Evolutionary conservation across 495 filamentous ascomycete genomes (phyloP).

Genomic region (Aspergillus leporis): DNA sequence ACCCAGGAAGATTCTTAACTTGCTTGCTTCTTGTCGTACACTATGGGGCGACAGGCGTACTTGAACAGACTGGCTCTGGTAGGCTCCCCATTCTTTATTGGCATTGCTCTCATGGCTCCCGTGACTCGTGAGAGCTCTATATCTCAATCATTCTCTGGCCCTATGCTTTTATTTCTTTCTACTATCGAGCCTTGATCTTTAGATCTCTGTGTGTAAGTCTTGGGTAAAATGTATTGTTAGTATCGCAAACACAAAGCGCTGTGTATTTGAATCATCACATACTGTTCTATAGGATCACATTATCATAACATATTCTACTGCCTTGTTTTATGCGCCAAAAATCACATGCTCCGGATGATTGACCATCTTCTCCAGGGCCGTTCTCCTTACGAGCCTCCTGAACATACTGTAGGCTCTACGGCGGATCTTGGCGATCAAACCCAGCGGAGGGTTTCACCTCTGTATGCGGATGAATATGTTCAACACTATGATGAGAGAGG

Average conservation of each 20-base stretch:
- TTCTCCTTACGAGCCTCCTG: slow-evolving; percentile 69
- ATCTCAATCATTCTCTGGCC: background rate
- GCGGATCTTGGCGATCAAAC: slow-evolving; percentile 22
- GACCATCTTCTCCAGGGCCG: slow-evolving; percentile 53
- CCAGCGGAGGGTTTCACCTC: slow-evolving; percentile 32
- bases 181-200: no score
- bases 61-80: slow-evolving; percentile 55
- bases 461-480: slow-evolving; percentile 47
- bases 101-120: background rate
- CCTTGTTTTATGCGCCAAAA: background rate
- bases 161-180: background rate
- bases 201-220: background rate
- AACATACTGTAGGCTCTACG: slow-evolving; percentile 18
- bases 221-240: background rate
- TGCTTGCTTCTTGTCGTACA: slow-evolving; percentile 2
- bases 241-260: background rate
- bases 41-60: slow-evolving; percentile 54
- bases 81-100: slow-evolving; percentile 28
- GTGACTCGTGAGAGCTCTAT: background rate
- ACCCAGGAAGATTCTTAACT: background rate
- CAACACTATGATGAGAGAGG: slow-evolving; percentile 74
- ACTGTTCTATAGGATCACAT: background rate
- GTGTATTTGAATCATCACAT: background rate
- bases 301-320: background rate
- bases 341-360: background rate